phyloP scores from a whole-genome alignment of 164 flowering plant species.

The Umbellularia californica region DNA sequence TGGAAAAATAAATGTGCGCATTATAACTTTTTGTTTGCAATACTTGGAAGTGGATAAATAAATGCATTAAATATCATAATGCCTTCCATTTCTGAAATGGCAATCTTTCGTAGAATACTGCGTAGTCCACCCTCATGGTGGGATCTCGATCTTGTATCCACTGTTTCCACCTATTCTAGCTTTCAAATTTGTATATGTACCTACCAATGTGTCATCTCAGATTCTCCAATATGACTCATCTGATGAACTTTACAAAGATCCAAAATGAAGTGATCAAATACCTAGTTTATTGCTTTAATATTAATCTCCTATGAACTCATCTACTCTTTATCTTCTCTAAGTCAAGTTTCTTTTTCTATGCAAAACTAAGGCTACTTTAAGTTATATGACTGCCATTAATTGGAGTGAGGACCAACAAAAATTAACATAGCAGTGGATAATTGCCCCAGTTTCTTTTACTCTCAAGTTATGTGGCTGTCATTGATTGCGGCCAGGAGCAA shows the following conservation, averaged over 20 bases:
- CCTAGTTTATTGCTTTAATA: slow-evolving; percentile 1
- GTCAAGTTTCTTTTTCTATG: background rate
- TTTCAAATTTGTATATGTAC: background rate
- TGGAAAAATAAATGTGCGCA: background rate
- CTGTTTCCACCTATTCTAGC: background rate
- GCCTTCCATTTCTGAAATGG: too few species aligned
- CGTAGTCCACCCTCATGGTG: background rate
- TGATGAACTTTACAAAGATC: background rate
- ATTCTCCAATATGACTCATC: background rate
- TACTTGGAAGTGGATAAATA: too few species aligned
- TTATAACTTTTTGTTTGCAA: too few species aligned
- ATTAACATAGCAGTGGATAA: slow-evolving; percentile 79
- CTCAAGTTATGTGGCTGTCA: slow-evolving; percentile 1
- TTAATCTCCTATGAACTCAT: background rate
- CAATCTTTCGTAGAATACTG: too few species aligned
- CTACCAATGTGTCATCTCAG: too few species aligned
- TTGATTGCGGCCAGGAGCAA: slow-evolving; percentile 60
- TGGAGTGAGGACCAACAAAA: slow-evolving; percentile 78
- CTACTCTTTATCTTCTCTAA: background rate
- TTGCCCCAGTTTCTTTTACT: slow-evolving; percentile 55
- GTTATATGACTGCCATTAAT: slow-evolving; percentile 7
- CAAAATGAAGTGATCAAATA: background rate
- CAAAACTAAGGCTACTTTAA: background rate
- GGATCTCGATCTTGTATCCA: background rate
- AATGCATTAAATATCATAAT: too few species aligned